Evolutionary conservation across 2,329 filamentous ascomycete species (phyloP).

Genomic region (Geosmithia morbida): DNA sequence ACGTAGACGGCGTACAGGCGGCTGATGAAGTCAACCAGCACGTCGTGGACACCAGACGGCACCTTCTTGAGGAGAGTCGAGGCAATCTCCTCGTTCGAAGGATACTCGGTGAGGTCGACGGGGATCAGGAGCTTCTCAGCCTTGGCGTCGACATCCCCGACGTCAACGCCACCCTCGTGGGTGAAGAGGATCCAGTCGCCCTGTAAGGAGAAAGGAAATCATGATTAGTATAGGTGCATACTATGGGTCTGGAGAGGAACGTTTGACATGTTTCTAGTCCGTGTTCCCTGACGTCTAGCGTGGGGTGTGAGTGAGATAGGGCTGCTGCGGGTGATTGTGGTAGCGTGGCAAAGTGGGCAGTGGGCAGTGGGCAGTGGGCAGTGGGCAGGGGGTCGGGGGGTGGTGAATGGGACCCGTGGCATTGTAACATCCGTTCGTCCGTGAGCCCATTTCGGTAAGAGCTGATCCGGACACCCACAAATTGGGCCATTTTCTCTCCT

Average conservation of each 20-base stretch:
- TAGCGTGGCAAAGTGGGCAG: background rate
- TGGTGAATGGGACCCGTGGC: constrained; percentile 7
- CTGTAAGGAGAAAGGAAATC: constrained; percentile 29
- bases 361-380: background rate
- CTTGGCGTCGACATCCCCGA: constrained; percentile 97
- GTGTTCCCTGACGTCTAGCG: background rate
- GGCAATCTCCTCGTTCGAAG: constrained; percentile 91
- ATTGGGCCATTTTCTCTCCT: background rate
- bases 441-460: constrained; percentile 10
- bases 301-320: background rate
- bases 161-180: constrained; percentile 98
- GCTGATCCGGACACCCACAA: constrained; percentile 9
- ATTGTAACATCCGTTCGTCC: constrained; percentile 24
- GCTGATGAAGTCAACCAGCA: constrained; percentile 97
- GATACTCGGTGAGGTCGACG: constrained; percentile 87
- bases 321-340: background rate
- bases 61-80: constrained; percentile 78
- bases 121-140: constrained; percentile 97
- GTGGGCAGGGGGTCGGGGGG: constrained; percentile 1
- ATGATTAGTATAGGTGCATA: background rate
- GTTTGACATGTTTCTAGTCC: background rate
- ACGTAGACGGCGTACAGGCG: constrained; percentile 97
- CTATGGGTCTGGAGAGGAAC: background rate
- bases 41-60: constrained; percentile 89
- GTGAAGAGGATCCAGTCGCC: constrained; percentile 99